Conservation (phyloP, 2,329 filamentous ascomycete genomes). For the Xylaria digitata region DNA sequence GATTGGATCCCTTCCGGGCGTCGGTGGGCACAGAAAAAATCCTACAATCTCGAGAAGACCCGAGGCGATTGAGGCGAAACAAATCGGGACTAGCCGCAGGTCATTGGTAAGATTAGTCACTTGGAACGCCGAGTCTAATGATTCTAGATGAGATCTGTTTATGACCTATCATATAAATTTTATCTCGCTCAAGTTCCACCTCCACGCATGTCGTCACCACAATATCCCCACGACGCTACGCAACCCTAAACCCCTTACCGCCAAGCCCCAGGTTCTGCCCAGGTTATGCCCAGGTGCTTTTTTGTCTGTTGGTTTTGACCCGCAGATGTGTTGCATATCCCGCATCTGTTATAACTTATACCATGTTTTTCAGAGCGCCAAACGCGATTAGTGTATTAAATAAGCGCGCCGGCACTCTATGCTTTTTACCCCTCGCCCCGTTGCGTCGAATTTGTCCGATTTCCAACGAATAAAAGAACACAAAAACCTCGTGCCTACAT, state of each 20-base stretch:
- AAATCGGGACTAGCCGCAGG: constrained; percentile 4
- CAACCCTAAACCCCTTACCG: constrained; percentile 17
- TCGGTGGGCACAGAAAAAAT: not conserved
- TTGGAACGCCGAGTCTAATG: not conserved
- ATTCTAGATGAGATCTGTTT: constrained; percentile 6
- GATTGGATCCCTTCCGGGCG: not conserved
- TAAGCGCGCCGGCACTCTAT: not conserved
- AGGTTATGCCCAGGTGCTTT: too few species aligned
- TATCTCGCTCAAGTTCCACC: constrained; percentile 20
- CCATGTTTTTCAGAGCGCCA: constrained; percentile 29
- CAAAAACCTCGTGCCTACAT: too few species aligned
- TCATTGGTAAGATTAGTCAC: not conserved
- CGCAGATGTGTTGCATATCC: constrained; percentile 24
- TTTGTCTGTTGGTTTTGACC: constrained; percentile 7
- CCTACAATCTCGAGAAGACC: constrained; percentile 1
- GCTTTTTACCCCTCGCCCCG: not conserved
- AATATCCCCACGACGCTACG: constrained; percentile 24
- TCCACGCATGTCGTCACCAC: constrained; percentile 11
- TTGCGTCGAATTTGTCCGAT: not conserved
- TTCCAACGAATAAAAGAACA: too few species aligned
- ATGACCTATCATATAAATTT: constrained; percentile 17
- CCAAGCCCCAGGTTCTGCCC: constrained; percentile 14
- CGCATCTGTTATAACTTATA: constrained; percentile 17
- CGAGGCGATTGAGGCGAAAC: constrained; percentile 12
- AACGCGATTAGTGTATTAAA: constrained; percentile 22